Evolutionary conservation across 1,284 basidiomycete species (phyloP), one percentile per base, ranked within the genome.

Genomic region (Polyporus tsugae): DNA sequence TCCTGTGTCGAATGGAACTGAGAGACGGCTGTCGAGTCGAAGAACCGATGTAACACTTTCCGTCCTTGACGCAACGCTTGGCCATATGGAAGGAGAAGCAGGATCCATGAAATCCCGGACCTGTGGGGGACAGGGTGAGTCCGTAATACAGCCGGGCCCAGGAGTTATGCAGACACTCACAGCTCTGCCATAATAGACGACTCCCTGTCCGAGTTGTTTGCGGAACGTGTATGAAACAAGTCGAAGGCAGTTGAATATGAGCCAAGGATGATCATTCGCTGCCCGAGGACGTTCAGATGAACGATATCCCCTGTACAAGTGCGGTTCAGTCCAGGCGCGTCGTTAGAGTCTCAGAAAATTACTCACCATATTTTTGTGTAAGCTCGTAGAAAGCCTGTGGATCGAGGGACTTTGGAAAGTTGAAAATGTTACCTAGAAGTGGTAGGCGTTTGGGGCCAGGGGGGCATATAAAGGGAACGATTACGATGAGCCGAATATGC

Each of bases 141-240:
- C 19, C 6, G 19, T n/a, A n/a, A 46, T 6, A n/a, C 15, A 6
- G 9, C 7, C 39, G 9, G 13, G 6, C 5, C 44, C 19, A n/a
- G 6, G 3, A 22, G 7, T 7, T 19, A 6, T 9, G n/a, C 6
- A 22, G 10, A 13, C 17, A 35, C 71, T 36, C 46, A 70, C 71
- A 70, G 25, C 10, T 41, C 15, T 10, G 55, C 41, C 67, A 73
- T 69, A 7, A 52, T 29, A 2, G 63, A 66, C 6, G 36, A 61
- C 13, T 29, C 25, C 52, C 70, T 64, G 60, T 72, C 72, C 3
- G 67, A 71, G 42, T 75, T 75, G 19, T 71, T 74, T 2, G 71
- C 52, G 0, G 82, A 82, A 25, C 81, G 78, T 62, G 80, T 82
- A 17, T 84, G 82, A 22, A 86, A 75, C 13, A 86, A 75, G 3